Percentiles rank a stretch among this genome's conserved stretches.
phyloP scores from a whole-genome alignment of 1,139 yeast genomes.

The Nakaseomyces bracarensis region DNA sequence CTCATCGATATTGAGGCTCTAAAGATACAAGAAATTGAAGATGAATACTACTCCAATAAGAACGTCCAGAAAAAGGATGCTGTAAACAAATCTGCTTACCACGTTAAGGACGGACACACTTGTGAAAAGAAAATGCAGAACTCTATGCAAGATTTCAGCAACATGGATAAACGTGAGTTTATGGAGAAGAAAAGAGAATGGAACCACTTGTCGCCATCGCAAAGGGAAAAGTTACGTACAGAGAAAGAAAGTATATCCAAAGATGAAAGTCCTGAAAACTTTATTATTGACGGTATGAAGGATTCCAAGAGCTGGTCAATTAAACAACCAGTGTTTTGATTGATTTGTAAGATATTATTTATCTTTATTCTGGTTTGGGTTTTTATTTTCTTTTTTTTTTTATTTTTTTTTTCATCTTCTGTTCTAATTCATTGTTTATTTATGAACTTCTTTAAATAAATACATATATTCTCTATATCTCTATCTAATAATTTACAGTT shows the following conservation, averaged over 20 bases:
- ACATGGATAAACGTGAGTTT: slow-evolving; percentile 17
- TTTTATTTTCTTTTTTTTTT: too few species aligned
- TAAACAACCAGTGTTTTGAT: background rate
- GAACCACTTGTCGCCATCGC: slow-evolving; percentile 8
- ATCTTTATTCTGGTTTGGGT: too few species aligned
- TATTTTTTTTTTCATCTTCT: too few species aligned
- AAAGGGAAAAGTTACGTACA: slow-evolving; percentile 8
- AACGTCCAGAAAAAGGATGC: background rate
- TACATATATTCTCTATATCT: too few species aligned
- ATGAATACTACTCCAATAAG: slow-evolving; percentile 13
- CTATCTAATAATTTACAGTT: too few species aligned
- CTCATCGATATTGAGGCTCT: slow-evolving; percentile 38
- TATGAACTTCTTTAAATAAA: too few species aligned
- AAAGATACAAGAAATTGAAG: slow-evolving; percentile 22
- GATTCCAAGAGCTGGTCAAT: slow-evolving; percentile 9
- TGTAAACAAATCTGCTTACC: background rate
- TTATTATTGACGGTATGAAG: slow-evolving; percentile 7
- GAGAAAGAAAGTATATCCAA: background rate
- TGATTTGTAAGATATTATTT: too few species aligned
- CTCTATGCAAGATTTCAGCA: slow-evolving; percentile 10
- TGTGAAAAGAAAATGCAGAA: background rate
- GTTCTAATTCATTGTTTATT: too few species aligned
- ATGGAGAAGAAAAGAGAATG: slow-evolving; percentile 14
- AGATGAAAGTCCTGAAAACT: slow-evolving; percentile 3
- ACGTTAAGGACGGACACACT: background rate